A percentile compares a stretch with the other conserved stretches of the same genome.
Evolutionary conservation across 257 asterid species (phyloP).

Genomic region (Solanum arcanum): DNA sequence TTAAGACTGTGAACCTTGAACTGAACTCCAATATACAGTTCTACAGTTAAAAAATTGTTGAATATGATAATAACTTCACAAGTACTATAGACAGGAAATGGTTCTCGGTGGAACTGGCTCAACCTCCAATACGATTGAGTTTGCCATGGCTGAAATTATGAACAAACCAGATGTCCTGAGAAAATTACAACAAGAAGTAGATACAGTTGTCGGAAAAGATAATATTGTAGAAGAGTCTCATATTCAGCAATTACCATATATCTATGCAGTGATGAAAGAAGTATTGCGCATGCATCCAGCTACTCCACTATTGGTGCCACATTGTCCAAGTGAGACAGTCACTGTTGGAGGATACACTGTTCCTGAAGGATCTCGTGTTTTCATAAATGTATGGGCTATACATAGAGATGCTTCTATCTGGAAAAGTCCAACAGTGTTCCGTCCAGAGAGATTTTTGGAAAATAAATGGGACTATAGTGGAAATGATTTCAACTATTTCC

Average conservation of each 20-base stretch:
- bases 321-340: conserved; percentile 43
- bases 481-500: conserved; percentile 41
- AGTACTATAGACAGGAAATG: conserved; percentile 34
- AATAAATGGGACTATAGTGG: conserved; percentile 38
- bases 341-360: conserved; percentile 31
- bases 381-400: conserved; percentile 58
- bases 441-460: conserved; percentile 42
- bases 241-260: conserved; percentile 30
- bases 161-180: conserved; percentile 34
- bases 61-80: not conserved
- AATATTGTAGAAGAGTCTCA: conserved; percentile 42
- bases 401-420: conserved; percentile 43
- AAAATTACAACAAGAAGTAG: conserved; percentile 41
- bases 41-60: not conserved
- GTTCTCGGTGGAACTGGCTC: conserved; percentile 65
- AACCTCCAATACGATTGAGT: conserved; percentile 53
- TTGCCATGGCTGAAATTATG: conserved; percentile 54
- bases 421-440: conserved; percentile 33
- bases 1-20: too few relatives aligned
- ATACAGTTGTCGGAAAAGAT: conserved; percentile 27
- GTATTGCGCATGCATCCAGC: conserved; percentile 39
- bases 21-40: not conserved
- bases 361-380: conserved; percentile 46
- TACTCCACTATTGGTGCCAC: conserved; percentile 57
- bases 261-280: conserved; percentile 47